Base-by-base conservation (phyloP, 306 rosid species). In the Geum urbanum region DNA sequence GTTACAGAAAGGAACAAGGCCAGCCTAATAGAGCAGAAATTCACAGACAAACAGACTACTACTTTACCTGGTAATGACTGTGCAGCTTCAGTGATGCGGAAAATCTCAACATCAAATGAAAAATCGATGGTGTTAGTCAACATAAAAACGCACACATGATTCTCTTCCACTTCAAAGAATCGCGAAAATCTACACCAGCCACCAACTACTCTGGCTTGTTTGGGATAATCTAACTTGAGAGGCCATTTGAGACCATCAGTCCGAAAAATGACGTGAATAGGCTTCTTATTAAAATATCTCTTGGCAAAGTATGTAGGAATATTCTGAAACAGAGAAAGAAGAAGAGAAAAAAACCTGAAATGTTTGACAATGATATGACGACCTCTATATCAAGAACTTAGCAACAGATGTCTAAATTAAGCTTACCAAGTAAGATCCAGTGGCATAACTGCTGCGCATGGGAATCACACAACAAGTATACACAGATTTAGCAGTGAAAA, bases 81-180 rank as follows among this genome's bases (percentile, higher is more conserved):
- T 72, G 76, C 46, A 37, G 10, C 27, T 12, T 16, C 66, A 7
- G 6, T 20, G 13, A 5, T 19, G 24, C 18, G 46, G 7, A 66
- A 49, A 35, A 67, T 67, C 20, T 10, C 39, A 16, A 24, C 50
- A 13, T 59, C 10, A 53, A 75, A 52, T 7, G 39, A 7, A 41
- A 22, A 0, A 10, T 8, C 10, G 40, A 13, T 41, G n/a, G 7
- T 7, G 13, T 69, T 8, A 2, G 37, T 39, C 5, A 75, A 16
- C 63, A 37, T 74, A 41, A 68, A 60, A 8, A 60, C 66, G 43
- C 74, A 75, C 14, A 68, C 48, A 59, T 60, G 56, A 53, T 70
- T 69, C 53, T 49, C 19, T 13, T 59, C 7, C 54, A 75, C 39
- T 10, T 13, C 44, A 41, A 48, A 68, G 24, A 60, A 69, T n/a